Percentiles rank a stretch among this genome's conserved stretches.
phyloP scores from a whole-genome alignment of 2,329 filamentous ascomycete species.

The Colletotrichum coccodes region DNA sequence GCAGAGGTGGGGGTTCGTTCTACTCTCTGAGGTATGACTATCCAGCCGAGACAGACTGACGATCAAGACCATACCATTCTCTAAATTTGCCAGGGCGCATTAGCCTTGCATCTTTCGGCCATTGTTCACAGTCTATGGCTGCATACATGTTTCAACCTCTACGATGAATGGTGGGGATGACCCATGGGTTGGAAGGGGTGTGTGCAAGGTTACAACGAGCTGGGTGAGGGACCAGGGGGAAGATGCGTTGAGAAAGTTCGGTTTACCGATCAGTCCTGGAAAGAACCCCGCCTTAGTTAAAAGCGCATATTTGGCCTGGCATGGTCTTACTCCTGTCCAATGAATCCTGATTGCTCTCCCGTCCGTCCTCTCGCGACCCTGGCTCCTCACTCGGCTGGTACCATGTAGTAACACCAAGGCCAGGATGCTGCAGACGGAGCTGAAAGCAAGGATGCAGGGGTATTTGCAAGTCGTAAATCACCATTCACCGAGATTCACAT shows the following conservation, averaged over 20 bases:
- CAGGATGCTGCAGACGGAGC: constrained; percentile 6
- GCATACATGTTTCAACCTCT: not conserved
- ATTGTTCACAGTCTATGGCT: not conserved
- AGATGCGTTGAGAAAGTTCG: too few species aligned
- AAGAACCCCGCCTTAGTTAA: not conserved
- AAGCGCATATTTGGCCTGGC: too few species aligned
- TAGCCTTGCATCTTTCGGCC: not conserved
- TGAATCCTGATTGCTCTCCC: not conserved
- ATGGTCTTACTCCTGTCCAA: not conserved
- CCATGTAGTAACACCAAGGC: not conserved
- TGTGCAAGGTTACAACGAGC: not conserved
- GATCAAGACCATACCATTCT: not conserved
- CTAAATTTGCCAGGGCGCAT: not conserved
- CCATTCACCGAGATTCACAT: not conserved
- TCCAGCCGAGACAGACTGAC: too few species aligned
- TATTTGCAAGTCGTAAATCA: not conserved
- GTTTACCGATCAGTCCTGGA: too few species aligned
- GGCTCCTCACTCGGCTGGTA: not conserved
- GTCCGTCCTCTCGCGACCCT: not conserved
- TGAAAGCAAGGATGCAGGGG: not conserved
- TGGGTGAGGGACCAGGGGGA: not conserved
- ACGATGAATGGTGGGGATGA: not conserved
- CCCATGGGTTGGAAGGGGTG: not conserved
- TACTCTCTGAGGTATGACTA: not conserved
- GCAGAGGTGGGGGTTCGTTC: not conserved